phyloP scores from a whole-genome alignment of 495 filamentous ascomycete genomes.

The Xeromyces bisporus region DNA sequence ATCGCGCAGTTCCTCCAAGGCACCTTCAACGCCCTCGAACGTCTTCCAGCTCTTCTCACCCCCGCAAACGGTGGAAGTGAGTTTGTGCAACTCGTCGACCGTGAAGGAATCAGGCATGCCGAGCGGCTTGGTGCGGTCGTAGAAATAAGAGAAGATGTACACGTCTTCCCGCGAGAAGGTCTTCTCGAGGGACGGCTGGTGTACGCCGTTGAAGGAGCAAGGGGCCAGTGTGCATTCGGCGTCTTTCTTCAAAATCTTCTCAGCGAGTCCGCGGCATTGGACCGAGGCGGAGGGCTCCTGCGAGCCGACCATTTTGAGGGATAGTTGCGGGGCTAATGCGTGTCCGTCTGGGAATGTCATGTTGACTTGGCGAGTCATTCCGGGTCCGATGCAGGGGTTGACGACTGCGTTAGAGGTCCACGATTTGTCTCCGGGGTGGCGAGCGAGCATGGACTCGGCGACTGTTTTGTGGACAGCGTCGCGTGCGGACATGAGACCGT shows the following conservation, averaged over 20 bases:
- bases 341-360: slow-evolving; percentile 47
- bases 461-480: slow-evolving; percentile 63
- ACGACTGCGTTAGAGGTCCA: slow-evolving; percentile 47
- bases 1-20: slow-evolving; percentile 51
- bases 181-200: slow-evolving; percentile 83
- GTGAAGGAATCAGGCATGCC: slow-evolving; percentile 96
- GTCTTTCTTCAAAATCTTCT: slow-evolving; percentile 82
- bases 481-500: slow-evolving; percentile 89
- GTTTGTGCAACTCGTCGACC: slow-evolving; percentile 66
- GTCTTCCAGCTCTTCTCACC: slow-evolving; percentile 62
- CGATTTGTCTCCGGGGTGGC: slow-evolving; percentile 29
- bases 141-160: slow-evolving; percentile 95
- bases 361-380: slow-evolving; percentile 50
- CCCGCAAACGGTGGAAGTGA: slow-evolving; percentile 67
- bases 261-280: slow-evolving; percentile 77
- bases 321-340: slow-evolving; percentile 38
- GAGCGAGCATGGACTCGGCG: slow-evolving; percentile 41
- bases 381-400: slow-evolving; percentile 80
- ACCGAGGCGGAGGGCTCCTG: slow-evolving; percentile 46
- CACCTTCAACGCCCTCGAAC: slow-evolving; percentile 56
- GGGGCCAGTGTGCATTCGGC: slow-evolving; percentile 64
- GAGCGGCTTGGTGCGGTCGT: slow-evolving; percentile 74
- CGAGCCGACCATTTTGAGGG: slow-evolving; percentile 83
- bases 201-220: slow-evolving; percentile 93
- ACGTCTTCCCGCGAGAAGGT: slow-evolving; percentile 86